Conservation (phyloP, 163 green algal species). For the Scenedesmus sp. region DNA sequence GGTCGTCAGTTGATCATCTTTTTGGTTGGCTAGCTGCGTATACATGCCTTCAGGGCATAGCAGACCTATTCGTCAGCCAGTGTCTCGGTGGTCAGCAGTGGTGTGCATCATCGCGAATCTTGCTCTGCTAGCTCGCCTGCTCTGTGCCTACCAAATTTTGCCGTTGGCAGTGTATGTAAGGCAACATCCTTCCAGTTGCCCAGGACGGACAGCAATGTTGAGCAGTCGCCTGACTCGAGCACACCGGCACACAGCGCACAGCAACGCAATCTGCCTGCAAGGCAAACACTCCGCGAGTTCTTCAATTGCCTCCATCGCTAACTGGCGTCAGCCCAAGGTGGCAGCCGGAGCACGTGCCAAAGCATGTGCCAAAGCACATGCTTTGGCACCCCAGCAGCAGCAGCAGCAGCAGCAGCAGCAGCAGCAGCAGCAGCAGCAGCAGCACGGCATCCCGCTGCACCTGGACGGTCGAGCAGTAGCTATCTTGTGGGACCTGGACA, state of each 20-base stretch:
- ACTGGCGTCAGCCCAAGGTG: neutral
- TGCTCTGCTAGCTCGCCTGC: too few species aligned
- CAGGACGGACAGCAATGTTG: neutral
- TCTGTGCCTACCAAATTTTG: too few species aligned
- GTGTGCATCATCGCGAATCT: too few species aligned
- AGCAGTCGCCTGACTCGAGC: neutral
- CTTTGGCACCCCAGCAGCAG: neutral
- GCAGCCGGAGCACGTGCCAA: neutral
- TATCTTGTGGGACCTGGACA: slow-evolving; percentile 35
- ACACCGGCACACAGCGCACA: neutral
- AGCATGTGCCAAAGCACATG: neutral
- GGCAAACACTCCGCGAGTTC: neutral
- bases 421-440: neutral
- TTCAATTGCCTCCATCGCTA: too few species aligned
- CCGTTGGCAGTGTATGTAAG: neutral
- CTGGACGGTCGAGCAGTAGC: neutral
- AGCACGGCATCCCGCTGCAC: neutral
- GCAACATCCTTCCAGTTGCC: neutral
- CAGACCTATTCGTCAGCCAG: too few species aligned
- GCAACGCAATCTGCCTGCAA: neutral
- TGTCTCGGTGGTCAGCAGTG: too few species aligned
- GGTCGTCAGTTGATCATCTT: too few species aligned
- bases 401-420: neutral
- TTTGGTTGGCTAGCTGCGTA: too few species aligned
- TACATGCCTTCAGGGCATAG: too few species aligned